Percentiles rank a stretch among this genome's conserved stretches.
Conservation (phyloP, 164 flowering plant species). For the Paratinospora sagittata region DNA sequence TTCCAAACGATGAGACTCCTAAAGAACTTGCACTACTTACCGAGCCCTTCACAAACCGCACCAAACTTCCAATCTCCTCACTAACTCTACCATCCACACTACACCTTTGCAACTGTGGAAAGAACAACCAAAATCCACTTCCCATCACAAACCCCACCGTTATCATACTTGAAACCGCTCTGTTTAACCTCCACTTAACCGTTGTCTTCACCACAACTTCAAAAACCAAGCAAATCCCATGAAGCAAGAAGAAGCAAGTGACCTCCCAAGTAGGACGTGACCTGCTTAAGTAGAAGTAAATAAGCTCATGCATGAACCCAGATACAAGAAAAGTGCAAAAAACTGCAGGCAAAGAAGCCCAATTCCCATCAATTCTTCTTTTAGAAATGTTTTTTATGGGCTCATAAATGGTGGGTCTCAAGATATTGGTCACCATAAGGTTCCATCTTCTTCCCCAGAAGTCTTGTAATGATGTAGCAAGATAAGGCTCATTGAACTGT, state of each 20-base stretch:
- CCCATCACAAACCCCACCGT: constrained; percentile 3
- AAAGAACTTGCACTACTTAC: too few species aligned
- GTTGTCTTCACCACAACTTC: constrained; percentile 2
- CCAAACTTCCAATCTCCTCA: neutral
- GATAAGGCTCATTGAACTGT: constrained; percentile 22
- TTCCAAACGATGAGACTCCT: too few species aligned
- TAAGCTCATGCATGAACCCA: constrained; percentile 12
- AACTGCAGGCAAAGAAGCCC: too few species aligned
- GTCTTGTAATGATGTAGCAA: constrained; percentile 29
- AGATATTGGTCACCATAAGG: constrained; percentile 16
- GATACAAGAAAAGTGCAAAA: constrained; percentile 2
- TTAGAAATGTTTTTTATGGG: constrained; percentile 19
- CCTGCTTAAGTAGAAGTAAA: neutral
- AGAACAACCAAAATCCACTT: constrained; percentile 12
- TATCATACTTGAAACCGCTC: neutral
- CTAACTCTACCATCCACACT: neutral
- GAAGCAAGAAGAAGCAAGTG: constrained; percentile 13
- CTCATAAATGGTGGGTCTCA: constrained; percentile 15
- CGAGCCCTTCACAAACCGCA: neutral
- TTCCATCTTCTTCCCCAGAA: constrained; percentile 40
- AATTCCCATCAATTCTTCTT: too few species aligned
- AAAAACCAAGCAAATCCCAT: constrained; percentile 1
- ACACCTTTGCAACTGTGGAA: constrained; percentile 3
- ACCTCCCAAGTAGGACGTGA: constrained; percentile 16
- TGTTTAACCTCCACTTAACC: neutral